phyloP scores from a whole-genome alignment of 2,329 filamentous ascomycete species.

The Neonectria magnoliae region DNA sequence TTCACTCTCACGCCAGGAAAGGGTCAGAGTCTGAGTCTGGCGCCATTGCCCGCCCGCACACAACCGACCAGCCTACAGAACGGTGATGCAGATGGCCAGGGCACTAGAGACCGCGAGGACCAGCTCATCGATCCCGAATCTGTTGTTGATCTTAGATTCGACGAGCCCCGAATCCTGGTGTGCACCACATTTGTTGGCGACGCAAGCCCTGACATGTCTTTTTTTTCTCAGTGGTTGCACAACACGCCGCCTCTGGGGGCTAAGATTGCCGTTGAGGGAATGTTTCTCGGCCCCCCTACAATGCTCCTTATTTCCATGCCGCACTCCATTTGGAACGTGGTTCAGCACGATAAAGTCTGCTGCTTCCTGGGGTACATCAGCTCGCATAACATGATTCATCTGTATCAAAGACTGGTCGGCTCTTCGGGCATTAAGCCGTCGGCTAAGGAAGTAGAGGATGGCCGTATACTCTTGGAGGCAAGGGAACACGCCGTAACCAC shows the following conservation, averaged over 20 bases:
- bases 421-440: slow-evolving; percentile 55
- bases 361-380: slow-evolving; percentile 73
- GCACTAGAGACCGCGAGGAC: slow-evolving; percentile 46
- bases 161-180: slow-evolving; percentile 70
- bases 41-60: slow-evolving; percentile 53
- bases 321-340: slow-evolving; percentile 69
- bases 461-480: slow-evolving; percentile 65
- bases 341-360: slow-evolving; percentile 74
- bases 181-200: slow-evolving; percentile 75
- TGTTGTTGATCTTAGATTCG: slow-evolving; percentile 66
- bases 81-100: slow-evolving; percentile 40
- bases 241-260: slow-evolving; percentile 65
- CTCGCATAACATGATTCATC: slow-evolving; percentile 73
- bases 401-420: slow-evolving; percentile 68
- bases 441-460: slow-evolving; percentile 65
- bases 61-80: slow-evolving; percentile 44
- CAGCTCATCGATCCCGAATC: slow-evolving; percentile 58
- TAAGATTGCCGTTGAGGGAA: slow-evolving; percentile 71
- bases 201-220: slow-evolving; percentile 72
- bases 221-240: slow-evolving; percentile 73
- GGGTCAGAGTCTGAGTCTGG: slow-evolving; percentile 62
- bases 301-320: slow-evolving; percentile 75
- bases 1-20: slow-evolving; percentile 67
- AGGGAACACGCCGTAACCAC: slow-evolving; percentile 56
- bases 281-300: slow-evolving; percentile 74